Percentiles rank a stretch among this genome's conserved stretches.
Conservation (phyloP, 2,329 filamentous ascomycete genomes). For the Metarhizium brunneum region DNA sequence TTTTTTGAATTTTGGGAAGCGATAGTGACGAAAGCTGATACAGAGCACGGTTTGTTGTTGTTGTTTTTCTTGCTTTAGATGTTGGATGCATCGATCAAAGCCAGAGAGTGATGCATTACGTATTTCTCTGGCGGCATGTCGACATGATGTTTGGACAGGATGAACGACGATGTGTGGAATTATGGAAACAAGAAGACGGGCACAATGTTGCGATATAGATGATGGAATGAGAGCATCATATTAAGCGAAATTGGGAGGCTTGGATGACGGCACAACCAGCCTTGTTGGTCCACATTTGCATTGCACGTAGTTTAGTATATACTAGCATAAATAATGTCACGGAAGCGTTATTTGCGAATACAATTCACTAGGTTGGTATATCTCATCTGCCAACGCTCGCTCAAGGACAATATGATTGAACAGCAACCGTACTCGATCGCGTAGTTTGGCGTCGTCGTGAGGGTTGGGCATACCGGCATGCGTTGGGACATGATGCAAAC, state of each 20-base stretch:
- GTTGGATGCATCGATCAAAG: background rate
- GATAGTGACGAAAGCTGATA: background rate
- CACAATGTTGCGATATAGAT: constrained; percentile 11
- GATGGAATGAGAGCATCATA: constrained; percentile 5
- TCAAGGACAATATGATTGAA: background rate
- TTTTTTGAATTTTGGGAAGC: constrained; percentile 5
- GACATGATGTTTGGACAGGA: constrained; percentile 1
- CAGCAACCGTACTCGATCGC: background rate
- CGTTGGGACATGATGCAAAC: too few relatives aligned
- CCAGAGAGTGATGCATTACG: constrained; percentile 18
- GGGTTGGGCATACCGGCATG: too few relatives aligned
- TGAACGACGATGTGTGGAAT: constrained; percentile 2
- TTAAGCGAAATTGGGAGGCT: constrained; percentile 9
- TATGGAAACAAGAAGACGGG: constrained; percentile 6
- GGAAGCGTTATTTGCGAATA: background rate
- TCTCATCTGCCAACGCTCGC: background rate
- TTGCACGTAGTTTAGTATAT: background rate
- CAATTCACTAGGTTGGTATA: background rate
- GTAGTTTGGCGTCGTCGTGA: too few relatives aligned
- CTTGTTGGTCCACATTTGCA: background rate
- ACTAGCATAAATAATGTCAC: background rate
- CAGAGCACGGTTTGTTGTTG: background rate
- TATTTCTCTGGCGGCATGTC: constrained; percentile 11
- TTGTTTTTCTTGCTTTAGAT: background rate
- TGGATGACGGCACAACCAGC: constrained; percentile 4